These are phyloP conservation scores for Aureoboletus auriporus DNA, from an alignment of 768 basidiomycete species.

Conservation along the genomic window DNA sequence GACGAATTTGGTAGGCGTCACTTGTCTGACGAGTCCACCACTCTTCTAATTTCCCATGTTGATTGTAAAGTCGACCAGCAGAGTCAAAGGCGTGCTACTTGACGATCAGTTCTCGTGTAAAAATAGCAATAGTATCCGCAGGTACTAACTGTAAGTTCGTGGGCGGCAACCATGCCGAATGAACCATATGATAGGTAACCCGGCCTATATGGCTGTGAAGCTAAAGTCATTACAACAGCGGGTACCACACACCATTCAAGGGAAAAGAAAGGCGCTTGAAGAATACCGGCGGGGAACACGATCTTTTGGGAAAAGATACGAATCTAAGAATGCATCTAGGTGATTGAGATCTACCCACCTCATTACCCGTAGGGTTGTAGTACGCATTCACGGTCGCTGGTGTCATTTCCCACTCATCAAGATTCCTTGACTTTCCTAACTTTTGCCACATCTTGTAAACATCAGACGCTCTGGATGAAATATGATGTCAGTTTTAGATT, in stretches of 20 bases:
- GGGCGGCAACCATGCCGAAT: constrained; percentile 88
- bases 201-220: constrained; percentile 54
- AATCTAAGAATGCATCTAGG: not conserved
- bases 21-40: constrained; percentile 95
- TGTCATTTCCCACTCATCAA: constrained; percentile 82
- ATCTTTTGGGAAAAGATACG: constrained; percentile 45
- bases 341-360: constrained; percentile 42
- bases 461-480: constrained; percentile 46
- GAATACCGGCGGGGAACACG: constrained; percentile 94
- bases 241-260: constrained; percentile 55
- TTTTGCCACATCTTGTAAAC: constrained; percentile 68
- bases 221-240: not conserved
- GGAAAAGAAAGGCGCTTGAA: constrained; percentile 90
- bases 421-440: constrained; percentile 68
- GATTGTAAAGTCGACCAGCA: constrained; percentile 85
- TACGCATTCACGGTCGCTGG: constrained; percentile 87
- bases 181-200: constrained; percentile 86
- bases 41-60: constrained; percentile 78
- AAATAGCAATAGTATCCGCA: not conserved
- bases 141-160: constrained; percentile 76
- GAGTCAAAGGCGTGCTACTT: constrained; percentile 86
- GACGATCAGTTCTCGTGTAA: not conserved
- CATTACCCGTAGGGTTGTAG: constrained; percentile 82
- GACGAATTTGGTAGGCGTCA: constrained; percentile 74
- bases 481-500: constrained; percentile 6